Base-by-base conservation (phyloP, 2,329 filamentous ascomycete genomes). In the Pseudogymnoascus sp. region DNA sequence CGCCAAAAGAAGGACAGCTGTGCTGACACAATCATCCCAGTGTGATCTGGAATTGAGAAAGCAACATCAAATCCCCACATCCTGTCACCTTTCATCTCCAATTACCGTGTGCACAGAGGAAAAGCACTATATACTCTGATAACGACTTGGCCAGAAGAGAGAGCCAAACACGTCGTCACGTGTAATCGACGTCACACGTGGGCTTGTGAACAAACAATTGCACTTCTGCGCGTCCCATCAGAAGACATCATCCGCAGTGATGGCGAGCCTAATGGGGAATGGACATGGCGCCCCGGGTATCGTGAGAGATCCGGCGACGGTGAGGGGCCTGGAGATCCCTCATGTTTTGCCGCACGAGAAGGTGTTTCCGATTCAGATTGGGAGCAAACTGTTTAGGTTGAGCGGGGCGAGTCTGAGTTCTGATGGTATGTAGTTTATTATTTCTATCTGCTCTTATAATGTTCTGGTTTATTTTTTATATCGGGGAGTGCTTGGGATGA, bases 341-440 rank as follows among this genome's bases (percentile, higher is more conserved):
- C 65, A 68, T 23, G 70, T 73, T 31, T 64, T 76, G 8, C 74
- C 74, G 3, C 74, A 76, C 68, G 74, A 76, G 66, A 73, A 70
- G 64, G 74, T 89, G 3, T 90, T 89, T 69, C 83, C 86, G 0
- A 87, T 89, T 64, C 87, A 89, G 72, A 86, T 89, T 65, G 86
- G 87, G 3, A 85, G 83, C 3, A 82, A 87, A 70, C 73, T 89
- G n/a, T 90, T 89, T 73, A 79, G 84, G 65, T 75, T 89, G 57
- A 89, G 86, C 8, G 87, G 87, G 34, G 86, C 87, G 11, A 89
- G 86, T 60, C 84, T 90, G 64, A 85, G 85, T 63, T 89, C 86
- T 67, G 87, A 90, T 83, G 86, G 86, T 89, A 75, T 78, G 83
- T 78, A 62, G 62, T 65, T 62, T 39, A 37, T 60, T 23, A 29